Evolutionary conservation across 257 asterid genomes (phyloP).

Genomic region (Salvia splendens): DNA sequence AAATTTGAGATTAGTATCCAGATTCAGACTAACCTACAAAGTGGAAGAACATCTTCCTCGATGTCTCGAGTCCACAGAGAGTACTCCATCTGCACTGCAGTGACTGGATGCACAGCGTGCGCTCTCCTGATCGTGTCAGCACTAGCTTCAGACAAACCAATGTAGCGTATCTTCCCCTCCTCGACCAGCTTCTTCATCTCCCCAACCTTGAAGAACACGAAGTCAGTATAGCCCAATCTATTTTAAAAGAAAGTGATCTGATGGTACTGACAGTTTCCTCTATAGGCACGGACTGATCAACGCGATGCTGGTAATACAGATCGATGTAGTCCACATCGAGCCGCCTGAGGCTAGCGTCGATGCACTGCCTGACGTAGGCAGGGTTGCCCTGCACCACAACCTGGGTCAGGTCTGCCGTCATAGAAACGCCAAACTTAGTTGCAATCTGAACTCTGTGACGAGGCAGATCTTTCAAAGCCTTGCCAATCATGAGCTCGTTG

Average conservation of each 20-base stretch:
- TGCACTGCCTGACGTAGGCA: slow-evolving; percentile 45
- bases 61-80: slow-evolving; percentile 59
- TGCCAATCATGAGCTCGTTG: slow-evolving; percentile 58
- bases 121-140: slow-evolving; percentile 60
- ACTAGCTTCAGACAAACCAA: slow-evolving; percentile 60
- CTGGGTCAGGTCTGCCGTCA: slow-evolving; percentile 25
- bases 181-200: slow-evolving; percentile 59
- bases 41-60: slow-evolving; percentile 53
- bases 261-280: slow-evolving; percentile 55
- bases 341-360: slow-evolving; percentile 53
- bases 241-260: no score
- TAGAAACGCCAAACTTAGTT: slow-evolving; percentile 49
- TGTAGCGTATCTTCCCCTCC: slow-evolving; percentile 55
- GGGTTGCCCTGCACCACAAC: slow-evolving; percentile 52
- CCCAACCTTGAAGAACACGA: slow-evolving; percentile 36
- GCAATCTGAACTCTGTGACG: slow-evolving; percentile 55
- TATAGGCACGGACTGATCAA: slow-evolving; percentile 51
- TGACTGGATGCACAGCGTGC: slow-evolving; percentile 58
- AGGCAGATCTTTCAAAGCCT: slow-evolving; percentile 57
- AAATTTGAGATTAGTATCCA: background rate
- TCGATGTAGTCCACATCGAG: slow-evolving; percentile 60
- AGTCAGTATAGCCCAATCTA: no score
- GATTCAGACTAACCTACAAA: slow-evolving; percentile 45
- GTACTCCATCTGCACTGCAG: slow-evolving; percentile 61
- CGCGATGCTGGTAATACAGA: slow-evolving; percentile 55